Evolutionary conservation across 2,329 filamentous ascomycete species (phyloP).

Genomic region (Macrophomina tecta): DNA sequence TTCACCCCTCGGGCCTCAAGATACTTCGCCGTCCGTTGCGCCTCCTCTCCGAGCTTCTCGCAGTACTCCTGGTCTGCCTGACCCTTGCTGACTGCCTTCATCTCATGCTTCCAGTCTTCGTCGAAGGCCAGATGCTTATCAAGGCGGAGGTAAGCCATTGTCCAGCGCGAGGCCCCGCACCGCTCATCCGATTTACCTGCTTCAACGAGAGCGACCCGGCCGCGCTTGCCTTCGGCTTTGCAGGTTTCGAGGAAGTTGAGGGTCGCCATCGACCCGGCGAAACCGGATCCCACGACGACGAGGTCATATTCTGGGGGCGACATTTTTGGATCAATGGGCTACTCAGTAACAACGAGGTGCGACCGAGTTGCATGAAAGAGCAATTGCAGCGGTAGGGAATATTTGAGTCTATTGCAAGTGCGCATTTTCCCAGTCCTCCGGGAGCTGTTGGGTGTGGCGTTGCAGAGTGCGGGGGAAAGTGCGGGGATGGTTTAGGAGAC

Average conservation of each 20-base stretch:
- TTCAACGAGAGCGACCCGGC: conserved; percentile 49
- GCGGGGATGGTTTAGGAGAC: conserved; percentile 7
- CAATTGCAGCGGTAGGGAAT: background rate
- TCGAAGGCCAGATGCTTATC: conserved; percentile 47
- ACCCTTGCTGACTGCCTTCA: conserved; percentile 46
- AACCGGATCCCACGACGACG: conserved; percentile 49
- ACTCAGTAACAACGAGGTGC: too few relatives aligned
- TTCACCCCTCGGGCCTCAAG: conserved; percentile 45
- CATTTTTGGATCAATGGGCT: background rate
- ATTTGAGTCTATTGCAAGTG: background rate
- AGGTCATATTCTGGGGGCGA: conserved; percentile 41
- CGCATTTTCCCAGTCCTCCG: background rate
- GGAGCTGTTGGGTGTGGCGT: background rate
- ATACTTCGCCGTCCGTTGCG: conserved; percentile 45
- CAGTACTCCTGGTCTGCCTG: conserved; percentile 50
- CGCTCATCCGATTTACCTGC: conserved; percentile 48
- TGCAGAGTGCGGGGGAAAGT: conserved; percentile 3
- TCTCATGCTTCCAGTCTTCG: conserved; percentile 44
- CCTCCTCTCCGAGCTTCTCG: conserved; percentile 46
- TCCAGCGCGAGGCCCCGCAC: conserved; percentile 50
- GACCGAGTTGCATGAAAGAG: background rate
- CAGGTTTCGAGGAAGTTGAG: conserved; percentile 51
- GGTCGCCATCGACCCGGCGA: conserved; percentile 48
- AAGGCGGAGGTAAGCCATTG: conserved; percentile 50
- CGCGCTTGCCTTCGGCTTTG: conserved; percentile 42